Percentiles rank a stretch among this genome's conserved stretches.
Conservation (phyloP, 1,139 yeast species). For the Suhomyces bokatorum region DNA sequence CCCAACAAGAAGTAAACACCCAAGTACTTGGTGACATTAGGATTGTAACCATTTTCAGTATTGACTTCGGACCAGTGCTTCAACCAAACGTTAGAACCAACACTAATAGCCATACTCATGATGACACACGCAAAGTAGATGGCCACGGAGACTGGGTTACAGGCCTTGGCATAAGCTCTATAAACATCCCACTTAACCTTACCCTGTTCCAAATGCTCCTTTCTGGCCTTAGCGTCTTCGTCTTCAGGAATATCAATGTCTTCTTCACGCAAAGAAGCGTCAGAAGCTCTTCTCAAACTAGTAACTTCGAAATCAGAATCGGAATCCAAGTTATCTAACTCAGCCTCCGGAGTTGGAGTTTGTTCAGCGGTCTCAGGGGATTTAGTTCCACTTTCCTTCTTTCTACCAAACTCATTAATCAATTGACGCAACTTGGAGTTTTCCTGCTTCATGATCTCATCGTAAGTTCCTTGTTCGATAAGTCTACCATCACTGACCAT, state of each 20-base stretch:
- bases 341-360: slow-evolving; percentile 11
- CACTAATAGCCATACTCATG: slow-evolving; percentile 56
- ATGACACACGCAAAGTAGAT: slow-evolving; percentile 55
- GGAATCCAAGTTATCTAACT: slow-evolving; percentile 13
- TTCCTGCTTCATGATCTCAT: slow-evolving; percentile 52
- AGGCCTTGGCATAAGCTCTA: slow-evolving; percentile 79
- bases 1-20: slow-evolving; percentile 79
- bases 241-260: slow-evolving; percentile 44
- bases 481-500: slow-evolving; percentile 77
- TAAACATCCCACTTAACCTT: slow-evolving; percentile 91
- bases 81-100: slow-evolving; percentile 75
- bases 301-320: slow-evolving; percentile 28
- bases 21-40: slow-evolving; percentile 65
- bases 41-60: slow-evolving; percentile 66
- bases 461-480: slow-evolving; percentile 74
- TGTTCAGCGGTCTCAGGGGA: slow-evolving; percentile 15
- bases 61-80: slow-evolving; percentile 97
- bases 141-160: slow-evolving; percentile 70
- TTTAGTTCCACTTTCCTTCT: slow-evolving; percentile 23
- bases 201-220: slow-evolving; percentile 90
- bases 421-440: slow-evolving; percentile 61
- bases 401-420: slow-evolving; percentile 74
- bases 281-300: slow-evolving; percentile 72
- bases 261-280: slow-evolving; percentile 49
- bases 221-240: slow-evolving; percentile 45